Conservation (phyloP, 2,329 filamentous ascomycete species). For the Pseudopyricularia cyperi region DNA sequence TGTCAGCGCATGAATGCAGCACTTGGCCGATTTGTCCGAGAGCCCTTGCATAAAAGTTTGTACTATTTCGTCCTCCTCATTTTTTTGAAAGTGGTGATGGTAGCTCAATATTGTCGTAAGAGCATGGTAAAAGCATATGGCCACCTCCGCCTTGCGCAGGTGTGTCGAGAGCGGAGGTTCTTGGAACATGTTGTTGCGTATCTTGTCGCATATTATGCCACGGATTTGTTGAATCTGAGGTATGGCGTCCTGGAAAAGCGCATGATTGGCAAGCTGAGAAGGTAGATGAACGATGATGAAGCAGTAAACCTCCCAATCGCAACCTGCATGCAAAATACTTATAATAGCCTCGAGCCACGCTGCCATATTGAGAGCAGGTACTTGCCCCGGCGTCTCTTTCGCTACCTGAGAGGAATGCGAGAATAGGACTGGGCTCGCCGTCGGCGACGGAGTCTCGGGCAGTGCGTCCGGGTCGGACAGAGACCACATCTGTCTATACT, state of each 20-base stretch:
- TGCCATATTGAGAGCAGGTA: slow-evolving; percentile 38
- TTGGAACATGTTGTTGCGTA: slow-evolving; percentile 62
- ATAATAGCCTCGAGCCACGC: slow-evolving; percentile 69
- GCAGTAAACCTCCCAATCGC: slow-evolving; percentile 87
- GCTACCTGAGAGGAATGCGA: slow-evolving; percentile 14
- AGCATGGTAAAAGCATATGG: slow-evolving; percentile 75
- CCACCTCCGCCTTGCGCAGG: slow-evolving; percentile 76
- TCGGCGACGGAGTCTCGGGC: slow-evolving; percentile 29
- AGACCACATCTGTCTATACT: slow-evolving; percentile 43
- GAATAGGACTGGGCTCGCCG: slow-evolving; percentile 37
- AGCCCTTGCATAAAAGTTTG: slow-evolving; percentile 78
- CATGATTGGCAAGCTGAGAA: slow-evolving; percentile 80
- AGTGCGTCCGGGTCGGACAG: slow-evolving; percentile 43
- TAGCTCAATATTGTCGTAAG: slow-evolving; percentile 85
- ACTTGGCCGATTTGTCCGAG: slow-evolving; percentile 76
- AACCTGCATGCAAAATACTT: slow-evolving; percentile 58
- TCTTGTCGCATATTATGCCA: slow-evolving; percentile 66
- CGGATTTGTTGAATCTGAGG: slow-evolving; percentile 65
- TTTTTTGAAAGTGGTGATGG: slow-evolving; percentile 69
- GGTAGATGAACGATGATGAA: slow-evolving; percentile 79
- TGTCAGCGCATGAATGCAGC: slow-evolving; percentile 86
- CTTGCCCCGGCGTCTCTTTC: not conserved
- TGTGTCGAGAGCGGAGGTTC: slow-evolving; percentile 72
- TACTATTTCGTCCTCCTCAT: slow-evolving; percentile 81
- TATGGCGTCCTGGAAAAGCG: slow-evolving; percentile 64